Evolutionary conservation across 495 filamentous ascomycete species (phyloP), one percentile per base, ranked within the genome.

Genomic region (Penicillium ucsense): DNA sequence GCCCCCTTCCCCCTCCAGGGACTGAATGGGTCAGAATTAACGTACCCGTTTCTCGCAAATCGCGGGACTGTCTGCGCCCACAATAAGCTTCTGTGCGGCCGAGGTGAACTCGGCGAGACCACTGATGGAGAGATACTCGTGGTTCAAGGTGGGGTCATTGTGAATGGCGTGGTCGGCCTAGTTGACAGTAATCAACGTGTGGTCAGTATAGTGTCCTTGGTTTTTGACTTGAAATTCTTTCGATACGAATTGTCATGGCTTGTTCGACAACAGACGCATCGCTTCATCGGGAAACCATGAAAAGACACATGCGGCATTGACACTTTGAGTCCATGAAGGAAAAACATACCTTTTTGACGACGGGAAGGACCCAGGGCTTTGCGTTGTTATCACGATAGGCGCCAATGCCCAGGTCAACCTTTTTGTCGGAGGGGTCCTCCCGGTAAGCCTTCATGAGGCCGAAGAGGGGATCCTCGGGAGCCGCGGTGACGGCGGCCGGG

Each of bases 91-190:
- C 63, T 90, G 87, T 3, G 92, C 88, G 50, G 91, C 90, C 49
- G 78, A 75, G 41, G 88, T 95, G 67, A 95, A 91, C 6, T 80
- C 77, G 36, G 82, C 65, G 39, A 97, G 76, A 50, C 92, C 92
- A 47, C 89, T 85, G 63, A 99, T 99, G 41, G 94, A 90, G 48
- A 95, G 87, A 65, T 97, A 99, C 79, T 99, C 92, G 74, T 97
- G 89, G 73, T 99, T 95, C 44, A 94, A 71, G 42, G 83, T 75
- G 51, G 94, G 91, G 62, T 96, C 90, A 56, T 83, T 85, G 57
- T 82, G 84, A 38, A 97, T 73, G 51, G 86, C 80, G 41, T 88
- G 83, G 60, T 97, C 91, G 43, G 94, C 94, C 94, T 96, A 3
- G n/a, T 43, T 20, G 41, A 34, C 34, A 10, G 34, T 35, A 35